Conservation (phyloP, 2,329 filamentous ascomycete genomes). For the Arthrocladium fulminans region DNA sequence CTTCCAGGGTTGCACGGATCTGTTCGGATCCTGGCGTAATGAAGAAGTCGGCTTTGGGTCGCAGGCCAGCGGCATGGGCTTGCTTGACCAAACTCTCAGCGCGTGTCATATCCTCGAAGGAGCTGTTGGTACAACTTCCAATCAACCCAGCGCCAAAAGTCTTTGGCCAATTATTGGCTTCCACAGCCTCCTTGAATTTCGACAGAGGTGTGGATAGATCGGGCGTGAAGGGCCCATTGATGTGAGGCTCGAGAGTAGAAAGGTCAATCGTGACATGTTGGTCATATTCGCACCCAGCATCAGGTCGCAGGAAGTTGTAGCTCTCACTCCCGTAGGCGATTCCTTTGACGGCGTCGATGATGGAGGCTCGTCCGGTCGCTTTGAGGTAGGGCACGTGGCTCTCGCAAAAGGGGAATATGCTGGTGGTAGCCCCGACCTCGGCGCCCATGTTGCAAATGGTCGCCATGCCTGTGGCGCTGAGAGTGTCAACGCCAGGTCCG, state of each 20-base stretch:
- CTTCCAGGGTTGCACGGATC: conserved; percentile 85
- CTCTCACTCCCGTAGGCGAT: conserved; percentile 51
- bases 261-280: conserved; percentile 85
- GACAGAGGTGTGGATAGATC: conserved; percentile 90
- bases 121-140: conserved; percentile 97
- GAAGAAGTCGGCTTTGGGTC: conserved; percentile 85
- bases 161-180: conserved; percentile 80
- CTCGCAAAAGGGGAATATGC: conserved; percentile 83
- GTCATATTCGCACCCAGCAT: conserved; percentile 78
- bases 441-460: conserved; percentile 80
- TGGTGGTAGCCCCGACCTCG: conserved; percentile 92
- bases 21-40: conserved; percentile 95
- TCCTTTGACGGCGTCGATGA: conserved; percentile 58
- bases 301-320: conserved; percentile 63
- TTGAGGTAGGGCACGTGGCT: conserved; percentile 78
- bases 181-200: conserved; percentile 74
- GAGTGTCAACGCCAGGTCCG: conserved; percentile 76
- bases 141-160: conserved; percentile 89
- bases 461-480: conserved; percentile 88
- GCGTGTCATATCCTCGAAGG: conserved; percentile 96
- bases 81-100: conserved; percentile 89
- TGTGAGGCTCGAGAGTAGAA: conserved; percentile 81
- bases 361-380: conserved; percentile 67
- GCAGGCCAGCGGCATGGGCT: conserved; percentile 77
- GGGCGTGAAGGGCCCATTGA: conserved; percentile 95